phyloP scores from a whole-genome alignment of 164 flowering plant species.

The Sedum album region DNA sequence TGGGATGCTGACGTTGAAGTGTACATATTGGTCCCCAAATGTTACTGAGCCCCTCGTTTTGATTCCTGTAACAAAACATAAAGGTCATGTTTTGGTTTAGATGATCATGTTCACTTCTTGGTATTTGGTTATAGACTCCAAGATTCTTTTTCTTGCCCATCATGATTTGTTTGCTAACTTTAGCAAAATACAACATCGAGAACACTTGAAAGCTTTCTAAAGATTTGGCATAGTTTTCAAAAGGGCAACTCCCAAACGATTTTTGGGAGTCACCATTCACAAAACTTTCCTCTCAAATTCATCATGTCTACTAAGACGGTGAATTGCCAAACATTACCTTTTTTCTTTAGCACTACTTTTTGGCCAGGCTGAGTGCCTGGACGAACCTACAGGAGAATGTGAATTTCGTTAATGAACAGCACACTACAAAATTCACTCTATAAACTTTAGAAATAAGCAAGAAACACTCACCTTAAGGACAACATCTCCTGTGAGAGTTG shows the following conservation, averaged over 20 bases:
- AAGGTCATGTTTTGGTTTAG: neutral
- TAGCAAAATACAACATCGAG: too few relatives aligned
- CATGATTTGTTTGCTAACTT: too few relatives aligned
- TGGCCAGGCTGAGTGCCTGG: constrained; percentile 96
- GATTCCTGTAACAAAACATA: constrained; percentile 44
- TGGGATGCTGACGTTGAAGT: constrained; percentile 14
- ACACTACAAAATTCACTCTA: neutral
- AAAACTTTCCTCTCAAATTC: neutral
- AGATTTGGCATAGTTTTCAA: too few relatives aligned
- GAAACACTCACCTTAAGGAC: constrained; percentile 64
- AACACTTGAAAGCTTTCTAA: too few relatives aligned
- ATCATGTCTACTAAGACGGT: neutral
- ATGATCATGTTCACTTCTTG: neutral
- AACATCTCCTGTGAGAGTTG: constrained; percentile 91
- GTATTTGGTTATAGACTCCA: neutral
- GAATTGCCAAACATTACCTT: constrained; percentile 40
- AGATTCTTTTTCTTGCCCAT: neutral
- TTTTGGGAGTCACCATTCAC: too few relatives aligned
- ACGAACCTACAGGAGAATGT: constrained; percentile 56
- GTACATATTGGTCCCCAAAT: constrained; percentile 86
- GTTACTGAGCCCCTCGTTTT: constrained; percentile 42
- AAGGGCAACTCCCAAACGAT: too few relatives aligned
- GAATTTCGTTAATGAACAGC: neutral
- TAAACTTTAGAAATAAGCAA: neutral
- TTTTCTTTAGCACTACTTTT: constrained; percentile 75